These are phyloP conservation scores for Asterella californica DNA, from an alignment of 225 moss, liverwort and hornwort genomes.

Conservation along the genomic window DNA sequence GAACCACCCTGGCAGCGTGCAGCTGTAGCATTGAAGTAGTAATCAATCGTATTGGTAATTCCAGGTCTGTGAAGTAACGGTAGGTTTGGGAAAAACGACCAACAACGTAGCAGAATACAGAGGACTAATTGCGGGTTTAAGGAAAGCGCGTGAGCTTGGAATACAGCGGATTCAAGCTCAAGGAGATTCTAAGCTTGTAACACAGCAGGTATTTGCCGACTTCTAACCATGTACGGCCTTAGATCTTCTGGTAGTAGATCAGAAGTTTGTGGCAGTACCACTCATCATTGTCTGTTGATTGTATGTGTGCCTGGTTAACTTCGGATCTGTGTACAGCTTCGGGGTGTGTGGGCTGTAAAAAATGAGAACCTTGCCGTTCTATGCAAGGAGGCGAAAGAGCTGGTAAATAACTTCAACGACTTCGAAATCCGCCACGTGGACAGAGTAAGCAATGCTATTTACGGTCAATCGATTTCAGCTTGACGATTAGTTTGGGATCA, in stretches of 20 bases:
- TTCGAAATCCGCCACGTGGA: constrained; percentile 84
- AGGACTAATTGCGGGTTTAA: constrained; percentile 80
- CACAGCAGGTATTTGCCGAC: constrained; percentile 60
- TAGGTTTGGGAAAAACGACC: constrained; percentile 83
- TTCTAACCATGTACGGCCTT: not conserved
- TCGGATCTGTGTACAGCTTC: constrained; percentile 44
- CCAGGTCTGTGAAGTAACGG: constrained; percentile 77
- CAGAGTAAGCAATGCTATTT: constrained; percentile 44
- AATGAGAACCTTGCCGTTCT: constrained; percentile 62
- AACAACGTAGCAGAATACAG: constrained; percentile 97
- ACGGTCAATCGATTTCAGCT: not conserved
- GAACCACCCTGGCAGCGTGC: not conserved
- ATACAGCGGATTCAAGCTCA: constrained; percentile 75
- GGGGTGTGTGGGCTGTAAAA: constrained; percentile 77
- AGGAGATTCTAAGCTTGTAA: constrained; percentile 91
- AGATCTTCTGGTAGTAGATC: not conserved
- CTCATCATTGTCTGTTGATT: not conserved
- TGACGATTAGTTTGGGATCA: not conserved
- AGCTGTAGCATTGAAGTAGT: not conserved
- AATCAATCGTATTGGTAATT: not conserved
- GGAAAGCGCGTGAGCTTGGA: constrained; percentile 78
- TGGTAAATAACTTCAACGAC: constrained; percentile 65
- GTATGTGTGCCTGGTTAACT: not conserved
- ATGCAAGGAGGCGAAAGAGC: constrained; percentile 64
- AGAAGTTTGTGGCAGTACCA: not conserved